These are phyloP conservation scores for Chenopodium album DNA, from an alignment of 148 eudicot genomes.

Conservation along the genomic window DNA sequence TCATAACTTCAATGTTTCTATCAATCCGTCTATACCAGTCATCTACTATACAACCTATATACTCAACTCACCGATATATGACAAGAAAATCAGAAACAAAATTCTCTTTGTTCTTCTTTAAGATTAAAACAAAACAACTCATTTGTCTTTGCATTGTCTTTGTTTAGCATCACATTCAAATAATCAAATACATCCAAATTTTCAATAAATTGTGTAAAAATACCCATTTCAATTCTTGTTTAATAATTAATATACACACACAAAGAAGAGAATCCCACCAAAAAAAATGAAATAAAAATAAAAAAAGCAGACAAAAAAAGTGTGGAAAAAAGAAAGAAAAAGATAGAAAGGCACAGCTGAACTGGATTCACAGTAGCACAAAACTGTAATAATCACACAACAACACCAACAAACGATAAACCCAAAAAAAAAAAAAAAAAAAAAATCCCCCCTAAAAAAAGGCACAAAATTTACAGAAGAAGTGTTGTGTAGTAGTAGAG, in stretches of 20 bases:
- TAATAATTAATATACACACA: not conserved
- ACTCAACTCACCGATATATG: no score
- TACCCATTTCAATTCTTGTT: not conserved
- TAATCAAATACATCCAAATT: not conserved
- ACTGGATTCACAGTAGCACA: slow-evolving; percentile 33
- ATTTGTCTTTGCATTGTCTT: not conserved
- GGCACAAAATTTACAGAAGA: not conserved
- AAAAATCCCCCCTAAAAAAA: not conserved
- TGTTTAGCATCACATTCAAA: slow-evolving; percentile 4
- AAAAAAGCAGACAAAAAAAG: not conserved
- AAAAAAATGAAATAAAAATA: not conserved
- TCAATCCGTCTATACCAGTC: no score
- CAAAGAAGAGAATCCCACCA: not conserved
- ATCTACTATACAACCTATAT: no score
- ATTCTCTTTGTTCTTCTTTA: no score
- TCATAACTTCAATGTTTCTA: no score
- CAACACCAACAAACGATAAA: slow-evolving; percentile 20
- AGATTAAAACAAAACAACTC: not conserved
- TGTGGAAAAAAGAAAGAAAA: slow-evolving; percentile 5
- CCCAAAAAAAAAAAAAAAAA: slow-evolving; percentile 10
- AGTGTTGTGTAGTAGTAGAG: not conserved
- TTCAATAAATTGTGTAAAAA: slow-evolving; percentile 5
- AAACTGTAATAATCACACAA: slow-evolving; percentile 33
- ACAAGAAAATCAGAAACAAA: no score
- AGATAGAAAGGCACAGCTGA: slow-evolving; percentile 26